A percentile compares a stretch with the other conserved stretches of the same genome.
phyloP scores from a whole-genome alignment of 2,329 filamentous ascomycete genomes.

The Stagonosporopsis vannaccii region DNA sequence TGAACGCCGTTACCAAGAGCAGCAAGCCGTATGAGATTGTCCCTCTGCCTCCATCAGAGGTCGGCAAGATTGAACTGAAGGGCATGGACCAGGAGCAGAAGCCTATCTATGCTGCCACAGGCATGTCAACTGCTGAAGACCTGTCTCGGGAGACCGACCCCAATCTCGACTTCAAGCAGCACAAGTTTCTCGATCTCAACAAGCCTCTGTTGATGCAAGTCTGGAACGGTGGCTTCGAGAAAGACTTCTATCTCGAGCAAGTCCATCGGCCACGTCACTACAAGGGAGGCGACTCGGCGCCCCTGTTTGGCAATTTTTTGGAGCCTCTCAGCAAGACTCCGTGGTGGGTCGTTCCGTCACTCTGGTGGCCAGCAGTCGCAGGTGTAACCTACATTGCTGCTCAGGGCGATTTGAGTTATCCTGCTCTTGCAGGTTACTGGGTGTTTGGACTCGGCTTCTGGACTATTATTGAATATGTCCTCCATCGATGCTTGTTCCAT shows the following conservation, averaged over 20 bases:
- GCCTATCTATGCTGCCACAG: slow-evolving; percentile 69
- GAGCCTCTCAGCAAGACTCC: slow-evolving; percentile 95
- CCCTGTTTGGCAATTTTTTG: slow-evolving; percentile 97
- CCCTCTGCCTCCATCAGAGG: slow-evolving; percentile 59
- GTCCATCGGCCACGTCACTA: slow-evolving; percentile 96
- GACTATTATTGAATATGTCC: slow-evolving; percentile 86
- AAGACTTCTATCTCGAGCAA: slow-evolving; percentile 96
- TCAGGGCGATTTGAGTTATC: slow-evolving; percentile 60
- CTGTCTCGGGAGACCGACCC: slow-evolving; percentile 84
- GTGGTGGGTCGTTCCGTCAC: slow-evolving; percentile 85
- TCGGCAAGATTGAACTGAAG: slow-evolving; percentile 58
- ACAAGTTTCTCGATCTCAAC: slow-evolving; percentile 93
- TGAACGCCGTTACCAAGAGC: slow-evolving; percentile 59
- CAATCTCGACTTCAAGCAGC: slow-evolving; percentile 77
- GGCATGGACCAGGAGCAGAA: slow-evolving; percentile 57
- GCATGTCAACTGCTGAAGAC: slow-evolving; percentile 89
- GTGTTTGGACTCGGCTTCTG: slow-evolving; percentile 76
- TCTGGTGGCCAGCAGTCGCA: slow-evolving; percentile 83
- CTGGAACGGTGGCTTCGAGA: slow-evolving; percentile 85
- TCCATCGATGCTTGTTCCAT: slow-evolving; percentile 94
- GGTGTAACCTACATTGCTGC: slow-evolving; percentile 75
- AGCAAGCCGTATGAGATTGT: slow-evolving; percentile 58
- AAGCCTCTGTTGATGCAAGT: slow-evolving; percentile 86
- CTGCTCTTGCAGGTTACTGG: slow-evolving; percentile 68
- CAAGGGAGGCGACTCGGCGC: slow-evolving; percentile 89